Conservation (phyloP, 257 asterid genomes). For the Primulina tabacum region DNA sequence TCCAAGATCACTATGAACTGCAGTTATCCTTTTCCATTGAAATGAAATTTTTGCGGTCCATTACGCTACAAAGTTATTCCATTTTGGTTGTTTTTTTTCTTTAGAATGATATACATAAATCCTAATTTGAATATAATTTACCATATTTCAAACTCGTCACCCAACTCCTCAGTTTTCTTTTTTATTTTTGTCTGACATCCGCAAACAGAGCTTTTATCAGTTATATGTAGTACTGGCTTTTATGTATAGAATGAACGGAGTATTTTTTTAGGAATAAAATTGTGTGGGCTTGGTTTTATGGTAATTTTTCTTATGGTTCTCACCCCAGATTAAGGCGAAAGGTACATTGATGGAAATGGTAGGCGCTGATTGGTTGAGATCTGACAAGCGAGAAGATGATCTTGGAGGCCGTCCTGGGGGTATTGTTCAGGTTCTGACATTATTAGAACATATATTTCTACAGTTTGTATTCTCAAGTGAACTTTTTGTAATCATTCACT, state of each 20-base stretch:
- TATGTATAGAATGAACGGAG: neutral
- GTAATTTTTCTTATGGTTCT: slow-evolving; percentile 20
- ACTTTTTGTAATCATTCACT: slow-evolving; percentile 16
- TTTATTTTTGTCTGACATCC: neutral
- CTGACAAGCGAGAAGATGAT: slow-evolving; percentile 97
- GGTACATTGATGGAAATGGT: slow-evolving; percentile 96
- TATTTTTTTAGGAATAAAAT: neutral
- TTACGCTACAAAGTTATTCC: neutral
- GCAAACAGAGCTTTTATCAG: neutral
- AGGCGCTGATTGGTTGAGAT: slow-evolving; percentile 97
- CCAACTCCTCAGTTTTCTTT: neutral
- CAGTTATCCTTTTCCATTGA: neutral
- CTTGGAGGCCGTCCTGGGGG: slow-evolving; percentile 90
- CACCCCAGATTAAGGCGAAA: slow-evolving; percentile 73
- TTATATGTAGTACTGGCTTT: too few species aligned
- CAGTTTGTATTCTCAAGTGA: neutral
- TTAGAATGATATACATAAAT: too few species aligned
- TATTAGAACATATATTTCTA: slow-evolving; percentile 10
- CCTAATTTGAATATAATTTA: neutral
- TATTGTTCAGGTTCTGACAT: slow-evolving; percentile 74
- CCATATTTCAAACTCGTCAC: neutral
- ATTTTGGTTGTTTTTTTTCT: too few species aligned
- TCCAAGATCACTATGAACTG: neutral
- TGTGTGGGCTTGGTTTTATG: neutral
- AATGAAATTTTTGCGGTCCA: neutral